Conservation (phyloP, 1,139 yeast genomes). For the Suhomyces anneliseae region DNA sequence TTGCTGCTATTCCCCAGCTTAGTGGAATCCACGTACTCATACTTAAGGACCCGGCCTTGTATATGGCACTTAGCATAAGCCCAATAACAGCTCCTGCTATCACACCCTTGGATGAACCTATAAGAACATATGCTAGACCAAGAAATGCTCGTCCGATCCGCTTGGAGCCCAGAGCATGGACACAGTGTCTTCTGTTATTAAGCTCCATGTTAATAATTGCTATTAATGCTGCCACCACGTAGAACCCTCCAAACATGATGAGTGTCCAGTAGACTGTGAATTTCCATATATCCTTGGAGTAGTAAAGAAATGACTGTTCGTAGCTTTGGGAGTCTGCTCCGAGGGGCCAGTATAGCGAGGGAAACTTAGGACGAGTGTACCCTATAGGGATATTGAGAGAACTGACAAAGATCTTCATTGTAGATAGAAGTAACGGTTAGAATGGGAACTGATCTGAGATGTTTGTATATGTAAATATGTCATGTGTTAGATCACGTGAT, state of each 20-base stretch:
- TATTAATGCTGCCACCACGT: slow-evolving; percentile 61
- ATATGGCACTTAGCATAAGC: slow-evolving; percentile 59
- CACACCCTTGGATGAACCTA: slow-evolving; percentile 66
- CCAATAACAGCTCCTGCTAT: slow-evolving; percentile 77
- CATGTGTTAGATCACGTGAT: neutral
- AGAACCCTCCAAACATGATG: slow-evolving; percentile 63
- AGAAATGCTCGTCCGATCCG: slow-evolving; percentile 32
- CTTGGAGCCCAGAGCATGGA: slow-evolving; percentile 14
- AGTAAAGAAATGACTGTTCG: slow-evolving; percentile 62
- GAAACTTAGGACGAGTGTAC: slow-evolving; percentile 75
- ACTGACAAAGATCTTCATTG: slow-evolving; percentile 41
- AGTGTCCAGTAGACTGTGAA: slow-evolving; percentile 84
- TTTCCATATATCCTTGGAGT: slow-evolving; percentile 73
- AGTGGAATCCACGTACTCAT: slow-evolving; percentile 96
- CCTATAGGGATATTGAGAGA: slow-evolving; percentile 69
- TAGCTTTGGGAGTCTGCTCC: slow-evolving; percentile 43
- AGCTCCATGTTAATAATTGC: slow-evolving; percentile 49
- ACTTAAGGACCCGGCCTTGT: slow-evolving; percentile 71
- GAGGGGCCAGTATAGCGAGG: slow-evolving; percentile 76
- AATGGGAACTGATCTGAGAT: neutral
- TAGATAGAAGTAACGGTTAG: neutral
- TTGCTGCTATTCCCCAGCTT: slow-evolving; percentile 69
- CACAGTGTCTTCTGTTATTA: slow-evolving; percentile 22
- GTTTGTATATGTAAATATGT: neutral
- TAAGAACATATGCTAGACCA: slow-evolving; percentile 43